A percentile compares a stretch with the other conserved stretches of the same genome.
Evolutionary conservation across 371 early-diverging fungal species (phyloP).

Genomic region (Synchytrium microbalum): DNA sequence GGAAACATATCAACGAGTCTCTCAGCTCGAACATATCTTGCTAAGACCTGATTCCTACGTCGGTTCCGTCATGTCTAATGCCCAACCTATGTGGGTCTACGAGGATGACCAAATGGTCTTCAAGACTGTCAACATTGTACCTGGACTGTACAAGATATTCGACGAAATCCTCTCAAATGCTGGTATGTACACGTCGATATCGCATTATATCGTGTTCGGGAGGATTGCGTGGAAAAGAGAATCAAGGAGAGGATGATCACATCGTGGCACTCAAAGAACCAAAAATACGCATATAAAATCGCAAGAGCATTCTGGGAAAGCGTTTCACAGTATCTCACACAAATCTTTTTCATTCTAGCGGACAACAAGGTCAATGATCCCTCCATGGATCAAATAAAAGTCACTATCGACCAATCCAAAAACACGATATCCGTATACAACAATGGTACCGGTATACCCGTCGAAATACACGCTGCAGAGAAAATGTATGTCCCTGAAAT

Average conservation of each 20-base stretch:
- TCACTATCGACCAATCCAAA: conserved; percentile 64
- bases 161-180: conserved; percentile 97
- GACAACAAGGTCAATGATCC: conserved; percentile 72
- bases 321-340: no score
- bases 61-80: conserved; percentile 57
- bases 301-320: no score
- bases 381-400: conserved; percentile 77
- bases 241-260: no score
- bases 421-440: conserved; percentile 84
- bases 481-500: conserved; percentile 93
- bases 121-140: conserved; percentile 5
- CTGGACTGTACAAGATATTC: conserved; percentile 94
- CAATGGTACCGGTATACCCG: conserved; percentile 92
- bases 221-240: no score
- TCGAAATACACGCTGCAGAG: conserved; percentile 84
- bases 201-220: no score
- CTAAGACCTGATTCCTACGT: conserved; percentile 96
- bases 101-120: conserved; percentile 6
- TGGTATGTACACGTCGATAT: no score
- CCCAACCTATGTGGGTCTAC: conserved; percentile 2
- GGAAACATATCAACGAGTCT: conserved; percentile 92
- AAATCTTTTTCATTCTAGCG: no score
- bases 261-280: no score
- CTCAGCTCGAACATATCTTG: conserved; percentile 93
- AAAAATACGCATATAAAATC: no score